Conservation (phyloP, 2,329 filamentous ascomycete genomes). For the Phialocephala subalpina region DNA sequence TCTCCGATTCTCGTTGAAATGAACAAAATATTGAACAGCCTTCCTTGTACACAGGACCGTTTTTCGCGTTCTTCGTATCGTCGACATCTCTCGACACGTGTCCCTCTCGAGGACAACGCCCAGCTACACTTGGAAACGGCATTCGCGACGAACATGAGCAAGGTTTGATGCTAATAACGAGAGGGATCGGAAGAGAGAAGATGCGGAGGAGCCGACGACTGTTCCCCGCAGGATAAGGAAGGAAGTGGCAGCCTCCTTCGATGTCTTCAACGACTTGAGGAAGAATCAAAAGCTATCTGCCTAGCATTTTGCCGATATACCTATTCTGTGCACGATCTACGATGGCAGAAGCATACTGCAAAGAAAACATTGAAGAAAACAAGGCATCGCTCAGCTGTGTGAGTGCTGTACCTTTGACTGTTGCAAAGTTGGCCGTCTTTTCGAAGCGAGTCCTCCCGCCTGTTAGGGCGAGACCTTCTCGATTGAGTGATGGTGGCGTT, state of each 20-base stretch:
- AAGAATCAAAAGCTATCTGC: background rate
- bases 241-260: background rate
- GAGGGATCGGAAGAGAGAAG: too few species aligned
- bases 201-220: too few species aligned
- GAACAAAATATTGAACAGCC: background rate
- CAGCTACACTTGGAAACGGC: too few species aligned
- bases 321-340: background rate
- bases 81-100: too few species aligned
- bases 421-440: constrained; percentile 5
- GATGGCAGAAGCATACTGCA: background rate
- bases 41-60: background rate
- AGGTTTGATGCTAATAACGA: too few species aligned
- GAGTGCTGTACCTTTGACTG: background rate
- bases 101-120: too few species aligned
- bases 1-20: background rate
- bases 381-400: background rate
- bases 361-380: background rate
- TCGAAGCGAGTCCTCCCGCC: background rate
- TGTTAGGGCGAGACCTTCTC: background rate
- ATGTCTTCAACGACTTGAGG: background rate
- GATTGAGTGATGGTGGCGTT: background rate
- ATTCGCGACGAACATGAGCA: too few species aligned
- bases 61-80: too few species aligned
- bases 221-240: background rate
- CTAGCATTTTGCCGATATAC: background rate